Evolutionary conservation across 2,329 filamentous ascomycete species (phyloP), one percentile per base, ranked within the genome.

Genomic region (Blastomyces parvus): DNA sequence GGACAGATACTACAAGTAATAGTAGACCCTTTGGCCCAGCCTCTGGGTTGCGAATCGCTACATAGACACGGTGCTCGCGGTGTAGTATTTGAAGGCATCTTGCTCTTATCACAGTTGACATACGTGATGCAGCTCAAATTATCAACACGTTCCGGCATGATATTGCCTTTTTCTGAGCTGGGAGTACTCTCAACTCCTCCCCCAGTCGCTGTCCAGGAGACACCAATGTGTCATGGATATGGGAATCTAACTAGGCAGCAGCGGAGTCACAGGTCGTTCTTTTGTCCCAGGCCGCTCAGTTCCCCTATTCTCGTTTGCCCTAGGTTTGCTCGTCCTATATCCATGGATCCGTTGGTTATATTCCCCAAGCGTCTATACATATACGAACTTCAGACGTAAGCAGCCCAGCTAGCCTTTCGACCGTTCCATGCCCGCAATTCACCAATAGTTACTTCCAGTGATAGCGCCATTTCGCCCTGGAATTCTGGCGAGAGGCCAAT

Each of bases 61-160:
- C 55, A 65, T 22, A 59, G 66, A 17, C 64, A 68, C 46, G 68
- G 69, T 52, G 44, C 69, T 60, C 64, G 66, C 36, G 68, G 69
- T 27, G 64, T 62, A 48, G 55, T 71, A 7, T 71, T 70, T 64
- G 65, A 67, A 62, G 61, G 70, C 50, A 65, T 63, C 33, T 36
- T 36, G 8, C 33, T 36, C 33, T 1, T 8, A 36, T 36, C 33
- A 36, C 33, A 36, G 33, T 36, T 8, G 33, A 63, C 30, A 60
- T 61, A 50, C 61, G 61, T 42, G 63, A 65, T 53, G 64, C 61
- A 52, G 52, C 64, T 2, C 11, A 30, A 1, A 63, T 63, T n/a
- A 64, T 52, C 27, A 33, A 63, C 38, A 61, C 58, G 3, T 63
- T 42, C 17, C 50, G 58, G 27, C 57, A 30, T 4, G 64, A 65